Evolutionary conservation across 495 filamentous ascomycete species (phyloP).

Genomic region (Venustampulla echinocandica): DNA sequence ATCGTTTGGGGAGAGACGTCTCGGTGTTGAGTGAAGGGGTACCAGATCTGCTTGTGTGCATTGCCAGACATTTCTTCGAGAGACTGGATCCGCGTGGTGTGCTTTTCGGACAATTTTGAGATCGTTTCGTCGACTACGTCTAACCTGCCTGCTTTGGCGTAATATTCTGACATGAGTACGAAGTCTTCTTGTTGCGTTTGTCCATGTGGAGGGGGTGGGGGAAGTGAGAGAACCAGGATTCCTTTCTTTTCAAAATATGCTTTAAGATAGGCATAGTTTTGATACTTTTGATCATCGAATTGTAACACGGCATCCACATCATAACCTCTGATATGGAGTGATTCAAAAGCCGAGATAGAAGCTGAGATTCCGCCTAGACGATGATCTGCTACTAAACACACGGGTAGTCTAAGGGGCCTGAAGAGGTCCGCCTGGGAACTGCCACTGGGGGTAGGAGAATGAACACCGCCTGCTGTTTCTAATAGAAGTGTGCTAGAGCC

Average conservation of each 20-base stretch:
- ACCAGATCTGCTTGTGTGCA: conserved; percentile 60
- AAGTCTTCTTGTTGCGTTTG: conserved; percentile 31
- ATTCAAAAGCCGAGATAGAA: conserved; percentile 69
- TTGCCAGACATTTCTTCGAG: conserved; percentile 49
- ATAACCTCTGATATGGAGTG: conserved; percentile 61
- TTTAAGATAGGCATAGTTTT: conserved; percentile 55
- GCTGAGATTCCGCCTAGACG: conserved; percentile 66
- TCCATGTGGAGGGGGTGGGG: conserved; percentile 43
- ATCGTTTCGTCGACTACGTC: too few species aligned
- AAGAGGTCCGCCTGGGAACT: conserved; percentile 68
- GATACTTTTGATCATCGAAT: conserved; percentile 52
- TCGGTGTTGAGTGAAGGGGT: conserved; percentile 74
- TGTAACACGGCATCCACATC: conserved; percentile 58
- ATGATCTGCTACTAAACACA: conserved; percentile 63
- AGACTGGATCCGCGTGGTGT: conserved; percentile 41
- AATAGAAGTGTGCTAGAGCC: conserved; percentile 42
- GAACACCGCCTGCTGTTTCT: conserved; percentile 70
- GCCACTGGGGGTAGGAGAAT: conserved; percentile 66
- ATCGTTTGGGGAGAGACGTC: conserved; percentile 49
- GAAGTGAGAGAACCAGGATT: conserved; percentile 46
- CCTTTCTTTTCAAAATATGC: conserved; percentile 52
- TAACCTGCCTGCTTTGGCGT: too few species aligned
- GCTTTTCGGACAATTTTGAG: conserved; percentile 31
- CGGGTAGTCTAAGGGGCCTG: conserved; percentile 57
- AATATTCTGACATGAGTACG: too few species aligned